These are phyloP conservation scores for Phytopythium helicoides DNA, from an alignment of 352 stramenopile species.

Conservation along the genomic window DNA sequence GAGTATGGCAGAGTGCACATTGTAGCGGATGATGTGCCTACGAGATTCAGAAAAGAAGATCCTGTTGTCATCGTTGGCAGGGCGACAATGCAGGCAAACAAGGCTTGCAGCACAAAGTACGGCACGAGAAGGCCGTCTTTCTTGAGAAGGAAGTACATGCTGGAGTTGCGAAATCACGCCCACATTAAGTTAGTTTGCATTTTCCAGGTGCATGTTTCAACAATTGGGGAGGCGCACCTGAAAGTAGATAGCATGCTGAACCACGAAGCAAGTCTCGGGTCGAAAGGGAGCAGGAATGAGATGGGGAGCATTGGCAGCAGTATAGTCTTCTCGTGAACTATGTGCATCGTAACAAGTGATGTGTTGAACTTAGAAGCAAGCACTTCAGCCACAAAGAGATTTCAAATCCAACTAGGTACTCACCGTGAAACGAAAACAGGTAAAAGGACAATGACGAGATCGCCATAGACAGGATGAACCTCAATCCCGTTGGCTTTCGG, in stretches of 20 bases:
- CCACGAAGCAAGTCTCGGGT: slow-evolving; percentile 63
- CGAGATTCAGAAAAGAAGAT: slow-evolving; percentile 25
- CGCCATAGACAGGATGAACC: slow-evolving; percentile 80
- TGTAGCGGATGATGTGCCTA: slow-evolving; percentile 18
- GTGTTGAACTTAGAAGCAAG: too few species aligned
- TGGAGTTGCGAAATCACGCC: slow-evolving; percentile 15
- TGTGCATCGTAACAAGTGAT: slow-evolving; percentile 4
- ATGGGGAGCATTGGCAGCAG: slow-evolving; percentile 91
- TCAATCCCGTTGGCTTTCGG: slow-evolving; percentile 57
- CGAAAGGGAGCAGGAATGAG: slow-evolving; percentile 75
- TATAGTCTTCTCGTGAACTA: slow-evolving; percentile 97
- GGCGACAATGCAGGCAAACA: slow-evolving; percentile 50
- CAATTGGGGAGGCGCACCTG: slow-evolving; percentile 44
- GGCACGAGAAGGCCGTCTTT: slow-evolving; percentile 76
- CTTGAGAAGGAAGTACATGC: slow-evolving; percentile 85
- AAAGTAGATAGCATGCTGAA: slow-evolving; percentile 82
- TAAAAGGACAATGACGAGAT: slow-evolving; percentile 94
- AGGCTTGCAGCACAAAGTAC: slow-evolving; percentile 61
- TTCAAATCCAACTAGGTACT: too few species aligned
- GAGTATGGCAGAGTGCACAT: slow-evolving; percentile 36
- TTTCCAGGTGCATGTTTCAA: neutral
- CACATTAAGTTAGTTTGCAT: neutral
- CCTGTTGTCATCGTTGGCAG: slow-evolving; percentile 31
- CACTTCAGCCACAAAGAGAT: neutral
- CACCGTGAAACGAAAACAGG: slow-evolving; percentile 96